Conservation (phyloP, 2,329 filamentous ascomycete species). For the Paraphoma chrysanthemicola region DNA sequence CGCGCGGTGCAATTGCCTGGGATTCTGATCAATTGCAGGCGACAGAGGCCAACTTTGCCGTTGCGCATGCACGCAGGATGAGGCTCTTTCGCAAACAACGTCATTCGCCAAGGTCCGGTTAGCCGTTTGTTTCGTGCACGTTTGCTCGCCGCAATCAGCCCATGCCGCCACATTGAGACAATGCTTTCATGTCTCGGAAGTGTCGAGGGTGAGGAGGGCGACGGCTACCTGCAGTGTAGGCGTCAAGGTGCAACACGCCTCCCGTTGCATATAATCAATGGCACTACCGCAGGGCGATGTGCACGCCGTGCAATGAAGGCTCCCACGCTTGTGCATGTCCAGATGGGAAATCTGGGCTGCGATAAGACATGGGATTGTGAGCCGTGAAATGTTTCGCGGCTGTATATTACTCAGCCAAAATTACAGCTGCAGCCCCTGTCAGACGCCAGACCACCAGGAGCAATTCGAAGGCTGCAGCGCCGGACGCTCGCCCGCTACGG, state of each 20-base stretch:
- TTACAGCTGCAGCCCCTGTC: constrained; percentile 14
- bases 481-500: constrained; percentile 17
- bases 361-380: constrained; percentile 5
- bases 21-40: not conserved
- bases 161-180: not conserved
- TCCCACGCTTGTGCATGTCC: not conserved
- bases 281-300: not conserved
- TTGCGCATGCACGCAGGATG: constrained; percentile 1
- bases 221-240: not conserved
- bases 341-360: not conserved
- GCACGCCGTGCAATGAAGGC: not conserved
- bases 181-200: not conserved
- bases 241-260: not conserved
- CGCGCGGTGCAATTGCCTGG: not conserved
- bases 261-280: not conserved
- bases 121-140: constrained; percentile 5
- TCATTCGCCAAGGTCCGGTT: constrained; percentile 14
- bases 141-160: not conserved
- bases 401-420: constrained; percentile 14
- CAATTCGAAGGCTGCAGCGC: constrained; percentile 29
- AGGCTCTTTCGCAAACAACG: constrained; percentile 15
- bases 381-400: not conserved
- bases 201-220: not conserved
- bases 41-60: not conserved
- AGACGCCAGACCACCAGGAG: constrained; percentile 17